Conservation (phyloP, 202 grass and related monocot species). For the Tripidium arundinaceum region DNA sequence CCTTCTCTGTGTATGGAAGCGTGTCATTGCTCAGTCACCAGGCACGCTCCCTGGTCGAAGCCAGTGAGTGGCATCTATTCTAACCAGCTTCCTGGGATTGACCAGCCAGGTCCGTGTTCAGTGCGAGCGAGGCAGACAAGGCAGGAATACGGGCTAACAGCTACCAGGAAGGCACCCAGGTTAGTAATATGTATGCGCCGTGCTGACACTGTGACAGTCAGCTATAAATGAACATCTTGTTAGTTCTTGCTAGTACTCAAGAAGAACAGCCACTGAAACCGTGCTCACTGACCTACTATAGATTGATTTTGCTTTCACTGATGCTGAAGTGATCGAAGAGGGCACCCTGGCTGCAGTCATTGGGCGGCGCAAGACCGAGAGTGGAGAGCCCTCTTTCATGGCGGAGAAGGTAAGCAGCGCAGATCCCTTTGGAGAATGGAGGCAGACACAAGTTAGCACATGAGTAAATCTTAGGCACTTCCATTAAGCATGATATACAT, state of each 20-base stretch:
- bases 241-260: too few species aligned
- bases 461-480: neutral
- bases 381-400: conserved; percentile 64
- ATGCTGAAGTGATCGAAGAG: conserved; percentile 74
- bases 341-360: conserved; percentile 59
- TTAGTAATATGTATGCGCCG: conserved; percentile 31
- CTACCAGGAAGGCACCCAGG: conserved; percentile 53
- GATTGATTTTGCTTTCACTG: conserved; percentile 95
- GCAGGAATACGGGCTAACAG: conserved; percentile 52
- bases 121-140: conserved; percentile 71
- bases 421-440: too few species aligned
- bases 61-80: neutral
- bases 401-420: conserved; percentile 63
- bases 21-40: neutral
- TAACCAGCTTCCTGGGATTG: conserved; percentile 34
- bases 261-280: conserved; percentile 17
- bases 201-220: too few species aligned
- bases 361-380: conserved; percentile 62
- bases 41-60: too few species aligned
- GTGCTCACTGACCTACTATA: conserved; percentile 37
- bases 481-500: too few species aligned
- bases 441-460: neutral
- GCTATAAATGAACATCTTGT: too few species aligned
- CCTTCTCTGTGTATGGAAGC: too few species aligned
- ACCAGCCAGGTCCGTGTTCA: conserved; percentile 65